Evolutionary conservation across 176 grass and related monocot genomes (phyloP), one percentile per base, ranked within the genome.

Genomic region (Avena insularis): DNA sequence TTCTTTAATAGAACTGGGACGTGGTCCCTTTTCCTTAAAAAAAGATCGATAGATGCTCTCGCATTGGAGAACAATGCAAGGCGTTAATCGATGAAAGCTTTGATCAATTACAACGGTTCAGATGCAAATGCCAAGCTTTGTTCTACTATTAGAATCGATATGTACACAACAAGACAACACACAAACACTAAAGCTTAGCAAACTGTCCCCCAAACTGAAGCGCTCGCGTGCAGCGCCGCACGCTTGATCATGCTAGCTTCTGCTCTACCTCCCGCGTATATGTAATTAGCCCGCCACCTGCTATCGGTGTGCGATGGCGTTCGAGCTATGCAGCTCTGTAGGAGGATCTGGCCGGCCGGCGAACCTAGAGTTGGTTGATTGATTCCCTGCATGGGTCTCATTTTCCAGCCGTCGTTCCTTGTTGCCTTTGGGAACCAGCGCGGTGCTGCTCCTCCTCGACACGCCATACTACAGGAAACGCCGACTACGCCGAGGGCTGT

Each of bases 91-190:
- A 0, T 43, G 40, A 43, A 43, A 43, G 40, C 40, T 43, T 43
- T 43, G 38, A 38, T 31, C 33, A 35, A 35, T 19, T 38, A 46
- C 9, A 9, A 71, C 9, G 40, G 11, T 73, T 73, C 5, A 25
- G 71, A 73, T 48, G 43, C 78, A 29, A 63, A 51, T 67, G 79
- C 79, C 79, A 66, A 81, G 45, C 61, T 66, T 81, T 75, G 46
- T 35, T 81, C 79, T 67, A 48, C 79, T 67, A 48, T 67, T 51
- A 49, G 59, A 65, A 64, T 23, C 79, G 25, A 66, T 66, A 20
- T 5, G 61, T 66, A 81, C 45, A 51, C 25, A 50, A 49, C 79
- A 7, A 33, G 45, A n/a, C 17, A 53, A 64, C 20, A 50, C 61
- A 35, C 17, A 68, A 85, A 47, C 55, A 73, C 55, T 23, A 47